These are phyloP conservation scores for Singerocomus inundabilis DNA, from an alignment of 1,284 basidiomycete genomes.

Conservation along the genomic window DNA sequence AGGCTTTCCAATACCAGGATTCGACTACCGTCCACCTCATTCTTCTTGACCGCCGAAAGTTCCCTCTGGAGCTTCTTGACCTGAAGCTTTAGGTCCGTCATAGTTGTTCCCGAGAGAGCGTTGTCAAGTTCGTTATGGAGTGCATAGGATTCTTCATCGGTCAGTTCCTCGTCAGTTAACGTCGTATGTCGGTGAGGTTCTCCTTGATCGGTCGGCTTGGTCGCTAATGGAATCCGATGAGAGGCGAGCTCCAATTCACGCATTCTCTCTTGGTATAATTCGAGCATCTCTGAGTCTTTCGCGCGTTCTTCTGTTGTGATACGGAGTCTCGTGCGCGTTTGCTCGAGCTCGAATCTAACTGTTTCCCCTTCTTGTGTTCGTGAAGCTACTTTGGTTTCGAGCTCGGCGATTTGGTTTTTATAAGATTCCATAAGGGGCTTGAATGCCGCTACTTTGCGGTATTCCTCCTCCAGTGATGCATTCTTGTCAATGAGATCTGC, in stretches of 20 bases:
- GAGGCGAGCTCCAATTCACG: slow-evolving; percentile 80
- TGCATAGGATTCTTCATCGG: slow-evolving; percentile 50
- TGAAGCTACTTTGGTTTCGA: slow-evolving; percentile 69
- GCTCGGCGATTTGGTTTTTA: slow-evolving; percentile 80
- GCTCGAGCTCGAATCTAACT: slow-evolving; percentile 75
- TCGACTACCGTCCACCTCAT: slow-evolving; percentile 73
- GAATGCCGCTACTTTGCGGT: slow-evolving; percentile 81
- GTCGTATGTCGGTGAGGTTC: slow-evolving; percentile 26
- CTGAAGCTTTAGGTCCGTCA: slow-evolving; percentile 87
- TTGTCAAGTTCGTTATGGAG: slow-evolving; percentile 84
- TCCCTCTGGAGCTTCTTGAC: slow-evolving; percentile 83
- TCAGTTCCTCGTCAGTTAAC: slow-evolving; percentile 43
- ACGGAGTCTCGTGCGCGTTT: slow-evolving; percentile 66
- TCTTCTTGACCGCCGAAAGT: slow-evolving; percentile 69
- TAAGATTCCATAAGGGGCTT: slow-evolving; percentile 93
- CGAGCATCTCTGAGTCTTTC: slow-evolving; percentile 82
- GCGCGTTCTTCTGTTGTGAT: slow-evolving; percentile 69
- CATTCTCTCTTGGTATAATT: slow-evolving; percentile 89
- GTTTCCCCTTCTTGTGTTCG: slow-evolving; percentile 72
- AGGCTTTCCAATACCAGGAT: slow-evolving; percentile 86
- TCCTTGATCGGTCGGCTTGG: slow-evolving; percentile 22
- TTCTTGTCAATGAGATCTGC: slow-evolving; percentile 89
- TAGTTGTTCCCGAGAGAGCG: slow-evolving; percentile 80
- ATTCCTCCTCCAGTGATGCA: slow-evolving; percentile 87
- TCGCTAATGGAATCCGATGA: slow-evolving; percentile 38